phyloP scores from a whole-genome alignment of 345 rosid species.

The Gossypium raimondii region DNA sequence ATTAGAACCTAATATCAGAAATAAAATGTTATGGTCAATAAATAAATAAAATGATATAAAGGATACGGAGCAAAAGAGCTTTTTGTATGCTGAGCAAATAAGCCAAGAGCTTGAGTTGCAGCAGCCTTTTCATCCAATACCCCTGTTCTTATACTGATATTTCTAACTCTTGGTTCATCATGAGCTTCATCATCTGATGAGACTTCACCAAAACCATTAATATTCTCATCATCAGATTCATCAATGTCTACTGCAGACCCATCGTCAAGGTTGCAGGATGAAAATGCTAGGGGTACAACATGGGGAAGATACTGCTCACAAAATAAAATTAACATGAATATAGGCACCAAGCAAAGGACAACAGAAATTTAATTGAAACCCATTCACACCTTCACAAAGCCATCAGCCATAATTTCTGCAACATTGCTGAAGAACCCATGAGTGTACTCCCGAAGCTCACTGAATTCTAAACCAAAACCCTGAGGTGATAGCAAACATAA shows the following conservation, averaged over 20 bases:
- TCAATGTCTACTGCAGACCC: conserved; percentile 92
- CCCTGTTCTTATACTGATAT: conserved; percentile 95
- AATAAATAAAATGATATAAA: conserved; percentile 11
- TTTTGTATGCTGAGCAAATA: conserved; percentile 91
- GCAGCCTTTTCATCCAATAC: conserved; percentile 99
- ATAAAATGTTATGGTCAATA: neutral
- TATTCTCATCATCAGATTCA: conserved; percentile 88
- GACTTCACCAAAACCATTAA: conserved; percentile 83
- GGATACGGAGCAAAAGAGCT: conserved; percentile 89
- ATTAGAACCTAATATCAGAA: neutral
- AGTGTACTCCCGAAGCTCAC: conserved; percentile 95
- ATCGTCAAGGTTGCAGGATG: conserved; percentile 98
- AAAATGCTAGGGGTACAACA: conserved; percentile 77
- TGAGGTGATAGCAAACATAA: conserved; percentile 29
- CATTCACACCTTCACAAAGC: conserved; percentile 66
- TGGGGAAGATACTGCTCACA: conserved; percentile 81
- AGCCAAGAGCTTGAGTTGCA: conserved; percentile 98
- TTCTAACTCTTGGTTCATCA: conserved; percentile 89
- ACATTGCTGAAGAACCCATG: conserved; percentile 98
- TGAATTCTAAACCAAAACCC: conserved; percentile 92
- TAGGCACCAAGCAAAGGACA: neutral
- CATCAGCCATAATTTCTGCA: conserved; percentile 89
- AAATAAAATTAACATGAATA: conserved; percentile 23
- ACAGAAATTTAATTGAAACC: conserved; percentile 15
- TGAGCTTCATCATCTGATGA: conserved; percentile 99